These are phyloP conservation scores for Nannochloropsis oceanica DNA, from an alignment of 108 stramenopile species.

Conservation along the genomic window DNA sequence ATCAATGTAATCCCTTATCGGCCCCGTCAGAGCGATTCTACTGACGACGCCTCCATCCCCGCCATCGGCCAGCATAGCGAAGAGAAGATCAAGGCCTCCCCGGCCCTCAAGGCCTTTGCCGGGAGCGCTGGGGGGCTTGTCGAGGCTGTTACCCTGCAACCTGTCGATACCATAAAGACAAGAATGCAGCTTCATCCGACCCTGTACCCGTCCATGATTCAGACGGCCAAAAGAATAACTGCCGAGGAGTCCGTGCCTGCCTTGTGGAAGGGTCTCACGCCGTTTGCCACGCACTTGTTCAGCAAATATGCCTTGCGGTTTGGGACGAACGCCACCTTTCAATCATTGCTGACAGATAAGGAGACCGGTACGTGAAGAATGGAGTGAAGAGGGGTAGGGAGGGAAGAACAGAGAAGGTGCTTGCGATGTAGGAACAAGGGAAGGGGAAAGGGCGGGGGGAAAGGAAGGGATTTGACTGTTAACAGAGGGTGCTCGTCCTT, in stretches of 20 bases:
- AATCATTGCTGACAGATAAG: neutral
- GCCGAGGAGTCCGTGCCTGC: neutral
- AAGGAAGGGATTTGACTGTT: neutral
- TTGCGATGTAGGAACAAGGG: neutral
- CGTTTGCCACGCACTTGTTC: neutral
- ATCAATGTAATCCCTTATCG: neutral
- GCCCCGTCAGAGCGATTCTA: neutral
- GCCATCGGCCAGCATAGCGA: neutral
- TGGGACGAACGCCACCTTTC: neutral
- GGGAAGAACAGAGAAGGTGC: too few relatives aligned
- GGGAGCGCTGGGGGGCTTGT: neutral
- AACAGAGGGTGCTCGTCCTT: too few relatives aligned
- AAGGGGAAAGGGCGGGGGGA: neutral
- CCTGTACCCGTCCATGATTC: neutral
- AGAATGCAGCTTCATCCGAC: neutral
- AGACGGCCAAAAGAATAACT: neutral
- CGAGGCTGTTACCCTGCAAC: neutral
- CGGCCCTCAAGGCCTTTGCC: neutral
- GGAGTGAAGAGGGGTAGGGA: neutral
- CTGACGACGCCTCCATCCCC: neutral
- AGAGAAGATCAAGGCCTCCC: neutral
- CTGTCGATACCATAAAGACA: neutral
- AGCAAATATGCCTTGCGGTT: neutral
- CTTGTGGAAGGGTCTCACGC: neutral
- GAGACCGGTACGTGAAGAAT: neutral